phyloP scores from a whole-genome alignment of 1,284 basidiomycete genomes.

The Heliocybe sulcata region DNA sequence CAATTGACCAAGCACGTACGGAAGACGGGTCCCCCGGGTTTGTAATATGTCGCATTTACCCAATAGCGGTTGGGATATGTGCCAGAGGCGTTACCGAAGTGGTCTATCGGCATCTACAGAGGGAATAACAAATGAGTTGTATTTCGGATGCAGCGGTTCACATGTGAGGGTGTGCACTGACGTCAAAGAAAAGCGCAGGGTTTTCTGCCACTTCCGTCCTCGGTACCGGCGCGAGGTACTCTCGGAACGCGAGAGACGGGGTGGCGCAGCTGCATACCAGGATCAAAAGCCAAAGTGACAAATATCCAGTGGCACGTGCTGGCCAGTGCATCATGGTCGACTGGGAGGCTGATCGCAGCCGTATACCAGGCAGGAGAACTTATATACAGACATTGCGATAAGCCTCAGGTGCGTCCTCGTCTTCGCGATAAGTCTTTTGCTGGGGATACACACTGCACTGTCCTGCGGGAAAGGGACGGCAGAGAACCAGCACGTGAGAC shows the following conservation, averaged over 20 bases:
- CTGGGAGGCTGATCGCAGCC: neutral
- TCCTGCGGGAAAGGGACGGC: too few relatives aligned
- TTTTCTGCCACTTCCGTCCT: slow-evolving; percentile 8
- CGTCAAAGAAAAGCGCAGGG: slow-evolving; percentile 20
- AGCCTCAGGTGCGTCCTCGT: neutral
- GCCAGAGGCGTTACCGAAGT: slow-evolving; percentile 25
- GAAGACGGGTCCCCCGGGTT: slow-evolving; percentile 41
- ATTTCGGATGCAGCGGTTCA: neutral
- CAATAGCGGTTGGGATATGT: slow-evolving; percentile 45
- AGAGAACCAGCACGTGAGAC: too few relatives aligned
- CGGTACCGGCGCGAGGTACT: neutral
- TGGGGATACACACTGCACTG: neutral
- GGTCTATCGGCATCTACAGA: slow-evolving; percentile 33
- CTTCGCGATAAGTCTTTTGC: neutral
- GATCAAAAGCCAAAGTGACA: neutral
- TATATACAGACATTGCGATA: neutral
- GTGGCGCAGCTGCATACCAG: neutral
- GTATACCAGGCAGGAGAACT: neutral
- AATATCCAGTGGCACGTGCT: neutral
- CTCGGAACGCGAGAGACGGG: neutral
- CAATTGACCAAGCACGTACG: slow-evolving; percentile 17
- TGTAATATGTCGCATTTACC: slow-evolving; percentile 47
- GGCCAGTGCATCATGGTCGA: neutral
- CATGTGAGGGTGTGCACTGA: slow-evolving; percentile 7
- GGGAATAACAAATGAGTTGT: neutral